phyloP scores from a whole-genome alignment of 352 stramenopile genomes.

The Pythium pectinolyticum region DNA sequence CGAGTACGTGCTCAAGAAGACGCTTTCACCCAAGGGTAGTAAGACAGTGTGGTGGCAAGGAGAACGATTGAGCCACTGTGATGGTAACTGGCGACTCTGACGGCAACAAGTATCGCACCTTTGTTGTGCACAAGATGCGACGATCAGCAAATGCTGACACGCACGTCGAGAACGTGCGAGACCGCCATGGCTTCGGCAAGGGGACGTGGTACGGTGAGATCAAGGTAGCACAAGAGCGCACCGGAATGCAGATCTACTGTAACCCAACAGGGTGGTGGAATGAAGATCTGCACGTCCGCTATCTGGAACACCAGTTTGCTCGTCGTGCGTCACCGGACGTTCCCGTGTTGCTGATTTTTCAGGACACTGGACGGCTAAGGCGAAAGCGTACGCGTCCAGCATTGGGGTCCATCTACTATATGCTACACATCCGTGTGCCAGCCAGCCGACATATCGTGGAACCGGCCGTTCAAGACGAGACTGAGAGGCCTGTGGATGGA shows the following conservation, averaged over 20 bases:
- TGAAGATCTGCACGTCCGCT: constrained; percentile 17
- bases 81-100: constrained; percentile 23
- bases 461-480: constrained; percentile 4
- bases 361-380: constrained; percentile 32
- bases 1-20: background rate
- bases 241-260: constrained; percentile 15
- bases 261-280: constrained; percentile 35
- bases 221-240: background rate
- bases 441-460: constrained; percentile 10
- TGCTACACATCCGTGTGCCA: constrained; percentile 25
- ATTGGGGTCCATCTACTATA: constrained; percentile 30
- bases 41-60: constrained; percentile 22
- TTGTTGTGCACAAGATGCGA: constrained; percentile 28
- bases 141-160: background rate
- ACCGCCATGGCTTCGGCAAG: constrained; percentile 2
- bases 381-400: constrained; percentile 19
- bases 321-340: constrained; percentile 1
- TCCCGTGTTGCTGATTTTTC: constrained; percentile 33
- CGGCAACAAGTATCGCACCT: constrained; percentile 22
- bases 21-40: background rate
- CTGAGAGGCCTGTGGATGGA: too few species aligned
- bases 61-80: constrained; percentile 20
- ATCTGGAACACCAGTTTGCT: constrained; percentile 28
- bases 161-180: background rate
- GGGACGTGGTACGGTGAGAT: background rate